Evolutionary conservation across 2,329 filamentous ascomycete genomes (phyloP).

Genomic region (Esteya vermicola): DNA sequence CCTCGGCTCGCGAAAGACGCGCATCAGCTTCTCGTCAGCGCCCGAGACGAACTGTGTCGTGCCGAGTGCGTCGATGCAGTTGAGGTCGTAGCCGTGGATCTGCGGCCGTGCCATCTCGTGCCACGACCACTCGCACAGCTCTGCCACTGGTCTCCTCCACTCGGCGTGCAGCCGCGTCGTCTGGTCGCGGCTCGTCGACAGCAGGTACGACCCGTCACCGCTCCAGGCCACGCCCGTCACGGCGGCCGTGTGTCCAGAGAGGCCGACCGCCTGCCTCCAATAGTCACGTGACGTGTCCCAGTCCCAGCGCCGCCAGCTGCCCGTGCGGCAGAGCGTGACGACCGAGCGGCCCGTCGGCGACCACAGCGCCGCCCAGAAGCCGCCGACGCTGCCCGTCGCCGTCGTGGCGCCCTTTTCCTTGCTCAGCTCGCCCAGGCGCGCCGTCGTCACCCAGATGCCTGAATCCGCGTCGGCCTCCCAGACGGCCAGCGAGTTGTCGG

Average conservation of each 20-base stretch:
- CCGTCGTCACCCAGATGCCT: constrained; percentile 80
- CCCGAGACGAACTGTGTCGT: constrained; percentile 75
- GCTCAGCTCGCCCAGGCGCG: constrained; percentile 84
- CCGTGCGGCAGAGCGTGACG: constrained; percentile 74
- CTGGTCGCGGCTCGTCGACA: constrained; percentile 85
- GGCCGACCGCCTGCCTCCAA: constrained; percentile 65
- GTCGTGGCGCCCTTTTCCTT: constrained; percentile 91
- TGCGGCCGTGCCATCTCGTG: constrained; percentile 92
- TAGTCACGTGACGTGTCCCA: constrained; percentile 44
- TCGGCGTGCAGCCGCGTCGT: constrained; percentile 76
- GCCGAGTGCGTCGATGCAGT: constrained; percentile 72
- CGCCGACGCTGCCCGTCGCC: constrained; percentile 87
- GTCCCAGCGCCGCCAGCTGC: constrained; percentile 83
- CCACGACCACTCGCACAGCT: constrained; percentile 44
- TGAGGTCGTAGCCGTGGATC: constrained; percentile 96
- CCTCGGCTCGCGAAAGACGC: constrained; percentile 83
- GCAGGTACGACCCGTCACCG: constrained; percentile 63
- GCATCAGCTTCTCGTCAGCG: constrained; percentile 93
- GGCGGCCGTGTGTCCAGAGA: constrained; percentile 71
- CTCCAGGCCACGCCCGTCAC: constrained; percentile 80
- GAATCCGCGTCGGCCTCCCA: constrained; percentile 78
- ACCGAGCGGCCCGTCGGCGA: constrained; percentile 60
- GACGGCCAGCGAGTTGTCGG: constrained; percentile 86
- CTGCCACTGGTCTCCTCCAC: constrained; percentile 36
- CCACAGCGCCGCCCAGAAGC: constrained; percentile 95